Evolutionary conservation across 768 basidiomycete species (phyloP), one percentile per base, ranked within the genome.

Genomic region (Psilocybe sp.): DNA sequence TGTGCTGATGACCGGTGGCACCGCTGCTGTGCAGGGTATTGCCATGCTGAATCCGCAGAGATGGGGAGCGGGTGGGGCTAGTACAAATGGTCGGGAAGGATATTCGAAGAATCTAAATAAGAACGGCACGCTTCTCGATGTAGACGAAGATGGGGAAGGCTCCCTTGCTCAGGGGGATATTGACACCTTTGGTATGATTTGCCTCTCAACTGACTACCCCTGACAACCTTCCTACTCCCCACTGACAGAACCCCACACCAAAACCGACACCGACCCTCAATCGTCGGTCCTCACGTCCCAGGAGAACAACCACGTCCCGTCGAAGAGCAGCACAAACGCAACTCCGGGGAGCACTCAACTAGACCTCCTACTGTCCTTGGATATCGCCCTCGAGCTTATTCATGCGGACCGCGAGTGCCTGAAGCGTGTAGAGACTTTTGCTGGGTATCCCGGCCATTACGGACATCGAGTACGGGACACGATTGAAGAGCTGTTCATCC

Each of bases 401-500:
- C 95, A 98, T 54, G 87, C 91, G 0, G 87, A 92, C 60, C 87
- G 95, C 45, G 94, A 97, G 53, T 81, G 88, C 0, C 77, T 95
- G 37, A 98, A 98, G 67, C 83, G 97, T 11, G 85, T 92, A 2
- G 93, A 99, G 62, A 92, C 86, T 2, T 99, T 98, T 64, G 74
- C 81, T 0, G 80, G 79, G 8, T 99, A 97, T 63, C 92, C 94
- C 0, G 91, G 92, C 0, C 78, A 82, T 50, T 92, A 89, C 52
- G 96, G 97, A 3, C 81, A 81, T 53, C 84, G 89, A 3, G 94
- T 99, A 1, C 75, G 85, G 28, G 94, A 98, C 61, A 93, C 93
- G 2, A 87, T 98, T 50, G 95, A 99, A 67, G 96, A 98, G 67
- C 70, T 92, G 4, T 98, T 98, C 52, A 87, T 94, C 32, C 73